phyloP scores from a whole-genome alignment of 2,329 filamentous ascomycete genomes.

The Colletotrichum sp. region DNA sequence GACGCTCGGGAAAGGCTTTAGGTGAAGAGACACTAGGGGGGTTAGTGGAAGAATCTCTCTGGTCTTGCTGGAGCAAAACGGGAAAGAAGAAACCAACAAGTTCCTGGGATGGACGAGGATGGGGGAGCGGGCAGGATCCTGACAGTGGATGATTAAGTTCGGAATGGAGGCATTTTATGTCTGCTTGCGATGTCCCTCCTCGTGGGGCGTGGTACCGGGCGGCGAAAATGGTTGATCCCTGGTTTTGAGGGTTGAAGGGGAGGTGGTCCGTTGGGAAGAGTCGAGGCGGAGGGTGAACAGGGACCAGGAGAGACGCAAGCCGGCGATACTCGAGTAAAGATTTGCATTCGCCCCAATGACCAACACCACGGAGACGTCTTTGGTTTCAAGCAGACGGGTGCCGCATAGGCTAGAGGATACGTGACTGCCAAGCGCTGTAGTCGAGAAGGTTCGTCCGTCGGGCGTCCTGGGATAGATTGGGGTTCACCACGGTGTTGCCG shows the following conservation, averaged over 20 bases:
- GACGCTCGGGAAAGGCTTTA: slow-evolving; percentile 11
- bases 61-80: slow-evolving; percentile 24
- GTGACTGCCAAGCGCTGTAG: slow-evolving; percentile 21
- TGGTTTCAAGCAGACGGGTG: slow-evolving; percentile 22
- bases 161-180: slow-evolving; percentile 27
- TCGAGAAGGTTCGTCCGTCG: slow-evolving; percentile 17
- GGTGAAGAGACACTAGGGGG: slow-evolving; percentile 16
- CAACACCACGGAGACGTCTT: slow-evolving; percentile 18
- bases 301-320: slow-evolving; percentile 21
- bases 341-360: slow-evolving; percentile 22
- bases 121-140: slow-evolving; percentile 18
- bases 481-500: neutral
- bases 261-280: slow-evolving; percentile 15
- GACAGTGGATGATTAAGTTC: slow-evolving; percentile 19
- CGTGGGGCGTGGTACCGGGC: slow-evolving; percentile 14
- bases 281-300: slow-evolving; percentile 19
- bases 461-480: slow-evolving; percentile 16
- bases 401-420: slow-evolving; percentile 21
- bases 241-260: slow-evolving; percentile 10
- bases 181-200: slow-evolving; percentile 18
- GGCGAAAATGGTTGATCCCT: slow-evolving; percentile 21
- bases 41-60: slow-evolving; percentile 21
- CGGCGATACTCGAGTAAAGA: slow-evolving; percentile 18
- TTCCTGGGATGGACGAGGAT: slow-evolving; percentile 21
- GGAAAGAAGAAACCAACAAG: slow-evolving; percentile 21